Evolutionary conservation across 2,329 filamentous ascomycete genomes (phyloP).

Genomic region (Daldinia eschscholtzii): DNA sequence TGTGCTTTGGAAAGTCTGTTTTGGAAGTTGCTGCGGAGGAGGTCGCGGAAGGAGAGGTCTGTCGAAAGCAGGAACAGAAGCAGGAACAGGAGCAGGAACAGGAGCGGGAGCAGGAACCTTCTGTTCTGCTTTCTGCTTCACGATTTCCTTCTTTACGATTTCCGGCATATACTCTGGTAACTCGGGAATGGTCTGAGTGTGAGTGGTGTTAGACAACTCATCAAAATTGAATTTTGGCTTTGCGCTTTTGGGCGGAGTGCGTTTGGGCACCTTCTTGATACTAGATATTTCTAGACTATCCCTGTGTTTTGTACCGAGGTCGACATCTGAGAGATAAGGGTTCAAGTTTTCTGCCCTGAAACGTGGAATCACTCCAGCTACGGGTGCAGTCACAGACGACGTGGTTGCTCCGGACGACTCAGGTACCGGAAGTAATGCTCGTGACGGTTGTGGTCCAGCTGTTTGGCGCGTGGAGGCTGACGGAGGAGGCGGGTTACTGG

Average conservation of each 20-base stretch:
- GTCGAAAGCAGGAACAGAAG: neutral
- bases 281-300: slow-evolving; percentile 32
- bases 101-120: neutral
- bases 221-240: neutral
- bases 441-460: slow-evolving; percentile 8
- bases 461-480: slow-evolving; percentile 10
- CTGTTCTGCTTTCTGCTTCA: neutral
- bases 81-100: no score
- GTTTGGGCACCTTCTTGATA: slow-evolving; percentile 18
- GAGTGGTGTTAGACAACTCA: neutral
- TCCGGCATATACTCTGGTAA: neutral
- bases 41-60: neutral
- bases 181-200: neutral
- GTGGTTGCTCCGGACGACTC: slow-evolving; percentile 35
- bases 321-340: slow-evolving; percentile 28
- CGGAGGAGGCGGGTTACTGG: slow-evolving; percentile 41
- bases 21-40: neutral
- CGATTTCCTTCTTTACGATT: neutral
- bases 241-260: neutral
- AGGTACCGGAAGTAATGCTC: slow-evolving; percentile 24
- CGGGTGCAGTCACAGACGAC: slow-evolving; percentile 28
- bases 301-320: slow-evolving; percentile 34
- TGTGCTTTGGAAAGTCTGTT: neutral
- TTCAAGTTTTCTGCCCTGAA: slow-evolving; percentile 48
- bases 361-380: slow-evolving; percentile 1